Base-by-base conservation (phyloP, 1,139 yeast genomes). In the Kluyveromyces sp. region DNA sequence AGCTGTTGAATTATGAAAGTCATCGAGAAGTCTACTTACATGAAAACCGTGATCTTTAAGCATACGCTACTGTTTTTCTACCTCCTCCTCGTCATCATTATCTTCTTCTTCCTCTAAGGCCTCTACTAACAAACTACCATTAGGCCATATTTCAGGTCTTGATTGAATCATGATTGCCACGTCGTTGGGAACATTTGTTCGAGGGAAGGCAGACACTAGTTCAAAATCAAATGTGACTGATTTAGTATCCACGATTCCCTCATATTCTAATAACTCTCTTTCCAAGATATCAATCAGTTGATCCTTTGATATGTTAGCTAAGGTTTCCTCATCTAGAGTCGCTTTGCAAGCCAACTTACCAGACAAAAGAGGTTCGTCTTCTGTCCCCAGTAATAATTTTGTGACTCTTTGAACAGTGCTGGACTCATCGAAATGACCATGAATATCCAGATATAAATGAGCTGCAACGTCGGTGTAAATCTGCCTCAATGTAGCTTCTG, bases 391-490 rank as follows among this genome's bases (percentile, higher is more conserved):
- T 22, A 22, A 22, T 22, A 6, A 6, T 22, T 22, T 9, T 9
- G 6, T 22, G 26, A 22, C 26, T 9, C 26, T 22, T 9, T 22
- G 26, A 22, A 22, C 26, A 6, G 26, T 22, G 6, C 8, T 22
- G 9, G 26, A 22, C 26, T 30, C 33, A 30, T 12, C 33, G 12
- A 15, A 30, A 22, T 6, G 26, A 22, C 26, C 26, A 9, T 42
- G 42, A 4, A 49, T 46, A 1, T 48, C 38, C 17, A 65, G 36
- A 43, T 57, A 59, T 28, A 64, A 40, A 35, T 59, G 55, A 13
- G 65, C 66, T 48, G 83, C 87, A 36, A 85, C 77, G 54, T 71
- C 77, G 37, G 79, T 70, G 60, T 86, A 87, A 3, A 89, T 61
- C 32, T 83, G 83, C 37, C 69, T 69, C n/a, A 82, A 58, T 0